These are phyloP conservation scores for Carex kokanica DNA, from an alignment of 176 grass and related monocot genomes.

Conservation along the genomic window DNA sequence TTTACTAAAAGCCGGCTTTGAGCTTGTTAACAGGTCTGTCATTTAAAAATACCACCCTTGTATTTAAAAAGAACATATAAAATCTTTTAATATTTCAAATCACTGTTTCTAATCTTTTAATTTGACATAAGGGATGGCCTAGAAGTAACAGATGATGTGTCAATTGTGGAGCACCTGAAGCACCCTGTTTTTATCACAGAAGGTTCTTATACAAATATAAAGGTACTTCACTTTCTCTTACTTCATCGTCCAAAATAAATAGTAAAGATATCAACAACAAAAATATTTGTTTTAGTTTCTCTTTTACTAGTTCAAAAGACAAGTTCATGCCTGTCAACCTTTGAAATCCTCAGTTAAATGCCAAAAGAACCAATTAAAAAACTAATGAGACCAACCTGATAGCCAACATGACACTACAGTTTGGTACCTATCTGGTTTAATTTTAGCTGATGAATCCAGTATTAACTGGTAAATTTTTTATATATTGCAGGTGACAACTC, in stretches of 20 bases:
- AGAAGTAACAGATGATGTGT: constrained; percentile 97
- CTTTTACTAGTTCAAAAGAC: background rate
- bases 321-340: background rate
- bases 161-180: constrained; percentile 89
- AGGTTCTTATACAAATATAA: constrained; percentile 96
- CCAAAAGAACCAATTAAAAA: background rate
- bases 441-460: background rate
- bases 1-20: constrained; percentile 81
- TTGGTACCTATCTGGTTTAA: background rate
- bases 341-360: background rate
- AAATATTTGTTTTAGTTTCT: background rate
- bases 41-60: background rate
- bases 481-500: constrained; percentile 77
- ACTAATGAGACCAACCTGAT: background rate
- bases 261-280: background rate
- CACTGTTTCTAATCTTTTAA: background rate
- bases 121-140: constrained; percentile 50
- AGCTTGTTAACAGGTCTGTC: constrained; percentile 79
- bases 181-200: constrained; percentile 89
- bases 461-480: constrained; percentile 7
- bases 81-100: background rate
- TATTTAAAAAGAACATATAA: background rate
- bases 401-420: background rate
- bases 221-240: constrained; percentile 40
- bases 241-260: background rate